These are phyloP conservation scores for Triglochin maritima DNA, from an alignment of 106 monocot genomes.

Conservation along the genomic window DNA sequence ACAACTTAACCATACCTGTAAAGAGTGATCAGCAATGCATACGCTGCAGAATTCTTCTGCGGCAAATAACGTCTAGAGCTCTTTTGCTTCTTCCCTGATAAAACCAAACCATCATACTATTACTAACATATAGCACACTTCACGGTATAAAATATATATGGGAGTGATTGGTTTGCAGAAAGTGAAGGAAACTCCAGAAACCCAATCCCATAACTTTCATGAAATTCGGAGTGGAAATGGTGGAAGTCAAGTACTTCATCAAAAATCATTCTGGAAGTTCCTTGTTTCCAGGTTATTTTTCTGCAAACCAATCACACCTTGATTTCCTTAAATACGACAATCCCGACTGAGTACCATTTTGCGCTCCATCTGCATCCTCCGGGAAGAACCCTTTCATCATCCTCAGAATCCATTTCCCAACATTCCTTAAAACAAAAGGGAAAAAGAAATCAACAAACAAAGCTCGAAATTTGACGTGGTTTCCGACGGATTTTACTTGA, in stretches of 20 bases:
- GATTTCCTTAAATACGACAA: too few species aligned
- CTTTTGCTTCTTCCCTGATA: constrained; percentile 57
- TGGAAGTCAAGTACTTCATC: too few species aligned
- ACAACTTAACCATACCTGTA: constrained; percentile 34
- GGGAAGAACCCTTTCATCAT: constrained; percentile 64
- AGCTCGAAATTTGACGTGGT: too few species aligned
- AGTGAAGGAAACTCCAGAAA: background rate
- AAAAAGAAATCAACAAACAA: background rate
- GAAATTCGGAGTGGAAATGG: background rate
- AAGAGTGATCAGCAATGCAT: constrained; percentile 85
- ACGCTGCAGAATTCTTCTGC: constrained; percentile 87
- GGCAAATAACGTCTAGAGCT: constrained; percentile 66
- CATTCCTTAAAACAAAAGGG: constrained; percentile 35
- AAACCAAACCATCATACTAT: background rate
- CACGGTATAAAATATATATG: background rate
- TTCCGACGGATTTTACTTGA: constrained; percentile 34
- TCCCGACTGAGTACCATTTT: constrained; percentile 14
- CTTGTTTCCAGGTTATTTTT: too few species aligned
- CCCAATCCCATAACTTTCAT: background rate
- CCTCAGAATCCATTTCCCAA: constrained; percentile 82
- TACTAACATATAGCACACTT: background rate
- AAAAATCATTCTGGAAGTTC: too few species aligned
- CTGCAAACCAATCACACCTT: too few species aligned
- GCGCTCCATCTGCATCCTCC: constrained; percentile 4
- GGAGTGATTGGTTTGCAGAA: too few species aligned